These are phyloP conservation scores for Keithomyces neogunnii DNA, from an alignment of 2,329 filamentous ascomycete species.

Conservation along the genomic window DNA sequence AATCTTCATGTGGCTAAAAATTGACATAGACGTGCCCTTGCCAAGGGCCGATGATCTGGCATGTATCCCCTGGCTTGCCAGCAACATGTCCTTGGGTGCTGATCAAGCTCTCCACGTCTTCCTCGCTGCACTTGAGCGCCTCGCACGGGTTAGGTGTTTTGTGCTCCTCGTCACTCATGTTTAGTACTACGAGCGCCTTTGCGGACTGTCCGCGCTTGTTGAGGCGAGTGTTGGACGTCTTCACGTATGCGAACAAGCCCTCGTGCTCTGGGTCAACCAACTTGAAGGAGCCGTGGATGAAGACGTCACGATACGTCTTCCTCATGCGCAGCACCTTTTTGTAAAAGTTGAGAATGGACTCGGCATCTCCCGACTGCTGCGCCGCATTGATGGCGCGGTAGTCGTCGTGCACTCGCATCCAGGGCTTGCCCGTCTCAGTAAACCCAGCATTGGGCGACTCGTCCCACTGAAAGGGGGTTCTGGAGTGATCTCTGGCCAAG, in stretches of 20 bases:
- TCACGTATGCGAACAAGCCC: constrained; percentile 48
- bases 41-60: not conserved
- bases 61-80: not conserved
- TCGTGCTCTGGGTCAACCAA: constrained; percentile 42
- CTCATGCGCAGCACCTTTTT: constrained; percentile 41
- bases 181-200: not conserved
- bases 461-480: constrained; percentile 61
- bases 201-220: not conserved
- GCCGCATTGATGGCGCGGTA: constrained; percentile 49
- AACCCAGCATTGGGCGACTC: constrained; percentile 52
- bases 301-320: constrained; percentile 46
- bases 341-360: constrained; percentile 52
- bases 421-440: constrained; percentile 40
- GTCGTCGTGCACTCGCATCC: constrained; percentile 60
- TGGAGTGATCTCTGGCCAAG: constrained; percentile 54
- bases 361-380: constrained; percentile 31
- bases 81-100: not conserved
- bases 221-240: constrained; percentile 11
- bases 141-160: not conserved
- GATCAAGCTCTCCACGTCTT: not conserved
- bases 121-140: not conserved
- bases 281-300: constrained; percentile 54
- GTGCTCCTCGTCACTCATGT: not conserved
- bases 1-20: not conserved
- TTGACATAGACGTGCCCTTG: not conserved